Base-by-base conservation (phyloP, 176 grass and related monocot genomes). In the Triticum turgidum region DNA sequence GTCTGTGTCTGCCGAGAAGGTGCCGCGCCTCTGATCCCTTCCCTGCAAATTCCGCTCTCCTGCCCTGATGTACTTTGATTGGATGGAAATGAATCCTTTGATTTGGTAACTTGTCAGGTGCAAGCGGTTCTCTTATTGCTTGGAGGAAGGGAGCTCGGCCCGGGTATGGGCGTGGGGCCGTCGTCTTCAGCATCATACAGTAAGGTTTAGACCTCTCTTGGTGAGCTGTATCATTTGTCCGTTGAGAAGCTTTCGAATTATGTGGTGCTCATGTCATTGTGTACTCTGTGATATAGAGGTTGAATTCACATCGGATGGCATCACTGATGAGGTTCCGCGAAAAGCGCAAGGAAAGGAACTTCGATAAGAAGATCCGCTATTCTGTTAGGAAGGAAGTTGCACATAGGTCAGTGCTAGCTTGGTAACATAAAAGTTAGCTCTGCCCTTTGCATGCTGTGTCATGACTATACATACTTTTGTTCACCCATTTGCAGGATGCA, bases 1-100 rank as follows among this genome's bases (percentile, higher is more conserved):
- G 71, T 92, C 92, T 44, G 97, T 99, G 39, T 96, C 97, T 25
- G 94, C 92, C n/a, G 97, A 99, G 86, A 99, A 96, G 97, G 97
- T 84, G 10, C 69, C 1, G 81, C 37, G 17, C 54, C 24, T 32
- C 56, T 33, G 25, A 34, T 22, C 82, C 25, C 1, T 65, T 1
- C 11, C 25, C 56, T 29, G 37, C 56, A 27, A 20, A 18, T n/a
- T 32, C n/a, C 41, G 34, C 11, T 41, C 1, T 42, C 69, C 24
- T 35, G 1, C 80, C 12, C 20, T 32, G 7, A 9, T 22, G 6
- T 27, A 18, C 17, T 88, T 35, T 24, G 14, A 21, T 77, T 69
- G 24, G 10, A 65, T 24, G 69, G 72, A 49, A 21, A 59, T 77
- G 5, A 71, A 66, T 80, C 11, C 0, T 21, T 63, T 45, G 75